phyloP scores from a whole-genome alignment of 2,329 filamentous ascomycete species.

The Fusarium aywerte region DNA sequence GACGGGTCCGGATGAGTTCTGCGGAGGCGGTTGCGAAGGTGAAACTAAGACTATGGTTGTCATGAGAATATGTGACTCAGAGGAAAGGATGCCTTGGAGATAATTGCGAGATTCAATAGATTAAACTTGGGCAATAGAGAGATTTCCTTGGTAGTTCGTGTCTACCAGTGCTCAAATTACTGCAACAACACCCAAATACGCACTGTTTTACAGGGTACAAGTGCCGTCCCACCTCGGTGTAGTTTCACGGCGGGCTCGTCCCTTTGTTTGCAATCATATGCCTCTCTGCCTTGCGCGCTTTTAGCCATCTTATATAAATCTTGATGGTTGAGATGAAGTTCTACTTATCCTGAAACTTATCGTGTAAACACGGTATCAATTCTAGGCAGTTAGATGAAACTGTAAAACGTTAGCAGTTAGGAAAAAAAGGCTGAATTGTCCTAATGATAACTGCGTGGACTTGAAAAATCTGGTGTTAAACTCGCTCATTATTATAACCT shows the following conservation, averaged over 20 bases:
- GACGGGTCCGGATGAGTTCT: not conserved
- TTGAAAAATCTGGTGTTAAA: too few relatives aligned
- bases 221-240: too few relatives aligned
- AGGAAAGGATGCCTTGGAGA: not conserved
- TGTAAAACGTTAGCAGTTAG: too few relatives aligned
- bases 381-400: too few relatives aligned
- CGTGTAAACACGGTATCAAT: not conserved
- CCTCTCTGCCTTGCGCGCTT: accelerated
- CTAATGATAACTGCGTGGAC: too few relatives aligned
- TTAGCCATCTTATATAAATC: too few relatives aligned
- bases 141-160: too few relatives aligned
- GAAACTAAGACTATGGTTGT: not conserved
- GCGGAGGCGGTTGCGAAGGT: slow-evolving; percentile 5
- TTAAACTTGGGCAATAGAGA: not conserved
- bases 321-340: not conserved
- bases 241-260: too few relatives aligned
- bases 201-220: not conserved
- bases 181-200: not conserved
- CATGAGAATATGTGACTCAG: not conserved
- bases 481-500: too few relatives aligned
- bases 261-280: not conserved
- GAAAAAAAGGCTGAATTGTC: too few relatives aligned
- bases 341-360: not conserved
- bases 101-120: not conserved
- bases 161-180: not conserved